phyloP scores from a whole-genome alignment of 257 asterid species.

The Lycium barbarum region DNA sequence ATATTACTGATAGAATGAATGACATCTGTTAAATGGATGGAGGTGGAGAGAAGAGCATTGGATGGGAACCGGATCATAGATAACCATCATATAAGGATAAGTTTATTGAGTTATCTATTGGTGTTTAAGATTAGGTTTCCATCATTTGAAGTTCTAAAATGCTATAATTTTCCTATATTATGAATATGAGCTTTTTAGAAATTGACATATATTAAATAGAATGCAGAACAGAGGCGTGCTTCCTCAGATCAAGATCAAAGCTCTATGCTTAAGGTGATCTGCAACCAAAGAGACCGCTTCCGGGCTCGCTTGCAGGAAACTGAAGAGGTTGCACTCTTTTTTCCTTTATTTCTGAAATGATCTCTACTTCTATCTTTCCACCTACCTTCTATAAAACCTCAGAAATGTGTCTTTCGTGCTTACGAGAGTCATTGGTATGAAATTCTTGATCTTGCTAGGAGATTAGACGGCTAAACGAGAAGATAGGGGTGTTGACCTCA shows the following conservation, averaged over 20 bases:
- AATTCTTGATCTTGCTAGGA: conserved; percentile 58
- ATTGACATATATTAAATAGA: conserved; percentile 49
- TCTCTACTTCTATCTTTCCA: background rate
- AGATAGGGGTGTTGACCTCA: conserved; percentile 70
- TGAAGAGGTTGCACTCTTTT: conserved; percentile 70
- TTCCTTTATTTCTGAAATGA: background rate
- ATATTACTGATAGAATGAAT: background rate
- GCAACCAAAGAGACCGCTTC: conserved; percentile 96
- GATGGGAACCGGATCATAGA: background rate
- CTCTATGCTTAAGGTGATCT: conserved; percentile 98
- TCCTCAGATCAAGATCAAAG: conserved; percentile 85
- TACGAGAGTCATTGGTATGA: conserved; percentile 27
- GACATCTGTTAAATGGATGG: background rate
- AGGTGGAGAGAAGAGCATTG: background rate
- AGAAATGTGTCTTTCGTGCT: conserved; percentile 29
- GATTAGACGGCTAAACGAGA: conserved; percentile 86
- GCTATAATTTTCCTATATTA: background rate
- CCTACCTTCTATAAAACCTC: background rate
- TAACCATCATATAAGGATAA: background rate
- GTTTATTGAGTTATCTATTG: background rate
- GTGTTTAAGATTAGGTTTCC: background rate
- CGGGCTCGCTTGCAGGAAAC: conserved; percentile 88
- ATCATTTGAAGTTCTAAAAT: background rate
- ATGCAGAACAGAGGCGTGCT: conserved; percentile 72
- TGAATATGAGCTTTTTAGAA: background rate